Base-by-base conservation (phyloP, 306 rosid genomes). In the Cucurbita ficifolia region DNA sequence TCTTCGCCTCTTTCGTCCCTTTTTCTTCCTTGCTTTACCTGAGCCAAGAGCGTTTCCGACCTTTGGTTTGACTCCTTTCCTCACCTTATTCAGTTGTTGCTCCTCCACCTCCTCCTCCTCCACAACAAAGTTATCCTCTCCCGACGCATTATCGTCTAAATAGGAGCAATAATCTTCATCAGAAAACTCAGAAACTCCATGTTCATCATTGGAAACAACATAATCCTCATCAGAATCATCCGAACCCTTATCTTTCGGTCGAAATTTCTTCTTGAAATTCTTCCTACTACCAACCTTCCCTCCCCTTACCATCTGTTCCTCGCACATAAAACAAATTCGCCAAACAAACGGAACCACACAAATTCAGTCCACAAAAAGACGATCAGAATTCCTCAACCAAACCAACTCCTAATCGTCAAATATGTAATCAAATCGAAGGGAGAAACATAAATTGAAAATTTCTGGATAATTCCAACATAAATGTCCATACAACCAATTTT, bases 201-300 rank as follows among this genome's bases (percentile, higher is more conserved):
- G 83, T 42, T 71, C 96, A 18, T 86, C 96, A 78, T 84, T 89
- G 1, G 97, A 87, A 78, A 87, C 75, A 48, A 90, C 97, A 79
- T 87, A 94, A 70, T 94, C 98, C 87, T 94, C 98, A 78, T 94
- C 98, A 0, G 96, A 94, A 78, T 85, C 97, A 83, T 94, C 98
- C 0, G 96, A 90, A 52, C 81, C 83, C 58, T 81, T 76, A 48
- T 74, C 88, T 74, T 87, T 84, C 2, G 86, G 79, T 82, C 75
- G 77, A 81, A 73, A 79, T 83, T 77, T 80, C 46, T 72, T 83
- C 46, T 82, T 84, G 21, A 75, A 76, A 45, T 71, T 82, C 24
- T 77, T 68, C 75, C 79, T 89, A 78, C 88, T 57, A 80, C 86
- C 72, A 75, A 81, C 78, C 81, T 79, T 89, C 75, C 92, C 87